A percentile compares a stretch with the other conserved stretches of the same genome.
These are phyloP conservation scores for Lepidium didymum DNA, from an alignment of 345 rosid species.

Conservation along the genomic window DNA sequence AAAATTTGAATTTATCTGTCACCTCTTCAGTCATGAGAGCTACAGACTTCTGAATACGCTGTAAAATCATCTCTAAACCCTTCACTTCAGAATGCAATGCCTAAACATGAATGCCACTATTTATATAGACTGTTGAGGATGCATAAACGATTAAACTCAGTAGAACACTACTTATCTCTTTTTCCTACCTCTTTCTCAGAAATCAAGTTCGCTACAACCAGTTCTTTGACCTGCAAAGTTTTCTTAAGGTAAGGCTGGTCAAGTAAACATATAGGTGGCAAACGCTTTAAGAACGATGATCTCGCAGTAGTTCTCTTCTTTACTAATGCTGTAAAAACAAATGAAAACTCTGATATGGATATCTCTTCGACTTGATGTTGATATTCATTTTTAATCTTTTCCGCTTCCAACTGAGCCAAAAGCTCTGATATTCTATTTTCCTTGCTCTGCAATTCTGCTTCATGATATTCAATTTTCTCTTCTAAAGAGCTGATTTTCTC, in stretches of 20 bases:
- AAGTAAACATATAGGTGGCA: conserved; percentile 37
- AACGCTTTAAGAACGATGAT: conserved; percentile 12
- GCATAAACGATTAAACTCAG: conserved; percentile 4
- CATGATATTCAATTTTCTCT: conserved; percentile 37
- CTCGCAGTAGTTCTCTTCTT: neutral
- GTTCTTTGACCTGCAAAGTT: conserved; percentile 51
- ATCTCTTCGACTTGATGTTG: conserved; percentile 58
- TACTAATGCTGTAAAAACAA: neutral
- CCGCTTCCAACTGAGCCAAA: conserved; percentile 45
- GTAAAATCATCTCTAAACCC: conserved; percentile 44
- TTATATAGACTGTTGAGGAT: conserved; percentile 11
- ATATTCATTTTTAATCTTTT: conserved; percentile 32
- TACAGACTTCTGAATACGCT: conserved; percentile 52
- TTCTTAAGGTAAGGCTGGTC: conserved; percentile 64
- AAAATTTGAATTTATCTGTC: neutral
- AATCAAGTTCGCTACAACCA: conserved; percentile 48
- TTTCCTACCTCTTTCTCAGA: conserved; percentile 60
- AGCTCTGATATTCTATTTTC: conserved; percentile 49
- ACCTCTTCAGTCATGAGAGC: conserved; percentile 63
- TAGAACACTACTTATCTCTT: neutral
- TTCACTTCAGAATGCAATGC: conserved; percentile 53
- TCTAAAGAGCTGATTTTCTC: conserved; percentile 54
- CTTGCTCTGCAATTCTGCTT: conserved; percentile 48
- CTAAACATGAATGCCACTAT: conserved; percentile 27
- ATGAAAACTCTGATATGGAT: conserved; percentile 33